A percentile compares a stretch with the other conserved stretches of the same genome.
These are phyloP conservation scores for Solanum phureja DNA, from an alignment of 257 asterid species.

Conservation along the genomic window DNA sequence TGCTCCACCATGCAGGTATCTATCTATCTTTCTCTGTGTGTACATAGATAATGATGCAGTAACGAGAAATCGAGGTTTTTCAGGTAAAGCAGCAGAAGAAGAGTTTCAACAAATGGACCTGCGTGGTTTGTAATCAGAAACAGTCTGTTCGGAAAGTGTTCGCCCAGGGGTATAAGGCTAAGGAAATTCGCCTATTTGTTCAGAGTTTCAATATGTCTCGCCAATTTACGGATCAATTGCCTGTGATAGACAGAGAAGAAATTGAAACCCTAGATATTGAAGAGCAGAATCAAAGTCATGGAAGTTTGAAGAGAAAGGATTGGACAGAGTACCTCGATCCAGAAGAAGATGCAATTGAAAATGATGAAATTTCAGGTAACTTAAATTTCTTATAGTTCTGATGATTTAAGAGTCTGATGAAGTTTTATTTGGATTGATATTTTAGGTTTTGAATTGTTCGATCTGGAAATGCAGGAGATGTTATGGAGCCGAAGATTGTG, in stretches of 20 bases:
- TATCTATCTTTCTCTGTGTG: neutral
- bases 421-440: neutral
- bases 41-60: neutral
- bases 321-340: constrained; percentile 71
- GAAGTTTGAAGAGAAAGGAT: constrained; percentile 39
- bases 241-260: neutral
- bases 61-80: neutral
- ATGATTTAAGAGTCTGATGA: neutral
- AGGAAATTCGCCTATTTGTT: constrained; percentile 65
- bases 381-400: neutral
- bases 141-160: constrained; percentile 63
- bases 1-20: constrained; percentile 15
- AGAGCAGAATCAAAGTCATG: neutral
- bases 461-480: constrained; percentile 36
- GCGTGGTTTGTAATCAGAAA: constrained; percentile 86
- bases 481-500: constrained; percentile 34
- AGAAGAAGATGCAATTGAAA: constrained; percentile 15
- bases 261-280: constrained; percentile 1
- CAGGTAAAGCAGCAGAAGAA: constrained; percentile 98
- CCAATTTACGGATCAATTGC: constrained; percentile 35
- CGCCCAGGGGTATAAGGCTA: constrained; percentile 63
- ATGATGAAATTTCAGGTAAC: constrained; percentile 23
- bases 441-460: neutral
- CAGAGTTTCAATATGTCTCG: constrained; percentile 91
- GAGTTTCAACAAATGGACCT: constrained; percentile 82